These are phyloP conservation scores for Areca catechu DNA, from an alignment of 176 grass and related monocot species.

Conservation along the genomic window DNA sequence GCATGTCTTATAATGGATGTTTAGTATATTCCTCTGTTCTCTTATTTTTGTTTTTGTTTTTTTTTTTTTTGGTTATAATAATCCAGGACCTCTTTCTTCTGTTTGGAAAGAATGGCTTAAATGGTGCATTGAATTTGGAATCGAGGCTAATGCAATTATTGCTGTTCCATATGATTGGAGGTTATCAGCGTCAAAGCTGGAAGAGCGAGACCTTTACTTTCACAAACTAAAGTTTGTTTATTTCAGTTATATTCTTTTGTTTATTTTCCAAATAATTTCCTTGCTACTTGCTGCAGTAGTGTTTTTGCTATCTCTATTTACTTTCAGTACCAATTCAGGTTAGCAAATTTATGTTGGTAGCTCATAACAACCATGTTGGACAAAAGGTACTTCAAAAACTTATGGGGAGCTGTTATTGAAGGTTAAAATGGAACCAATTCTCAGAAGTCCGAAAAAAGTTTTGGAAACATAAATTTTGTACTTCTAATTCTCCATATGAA, in stretches of 20 bases:
- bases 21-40: slow-evolving; percentile 3
- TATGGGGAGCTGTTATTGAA: too few species aligned
- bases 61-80: slow-evolving; percentile 31
- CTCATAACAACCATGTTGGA: too few species aligned
- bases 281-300: not conserved
- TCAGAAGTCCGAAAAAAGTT: too few species aligned
- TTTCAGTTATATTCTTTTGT: slow-evolving; percentile 8
- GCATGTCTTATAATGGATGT: not conserved
- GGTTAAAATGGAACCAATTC: too few species aligned
- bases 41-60: slow-evolving; percentile 4
- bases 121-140: slow-evolving; percentile 98
- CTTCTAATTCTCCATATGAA: too few species aligned
- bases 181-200: slow-evolving; percentile 67
- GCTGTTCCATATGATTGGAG: slow-evolving; percentile 97
- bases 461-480: too few species aligned
- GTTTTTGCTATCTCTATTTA: not conserved
- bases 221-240: slow-evolving; percentile 88
- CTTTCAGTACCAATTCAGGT: too few species aligned
- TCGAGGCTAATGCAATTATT: slow-evolving; percentile 93
- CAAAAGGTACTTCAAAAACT: too few species aligned
- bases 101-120: slow-evolving; percentile 99
- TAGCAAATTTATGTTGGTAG: too few species aligned
- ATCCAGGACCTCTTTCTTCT: slow-evolving; percentile 82
- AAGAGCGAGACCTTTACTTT: slow-evolving; percentile 94
- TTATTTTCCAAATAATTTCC: slow-evolving; percentile 8